Conservation (phyloP, 495 filamentous ascomycete species). For the Penicillium dipodomyicola region DNA sequence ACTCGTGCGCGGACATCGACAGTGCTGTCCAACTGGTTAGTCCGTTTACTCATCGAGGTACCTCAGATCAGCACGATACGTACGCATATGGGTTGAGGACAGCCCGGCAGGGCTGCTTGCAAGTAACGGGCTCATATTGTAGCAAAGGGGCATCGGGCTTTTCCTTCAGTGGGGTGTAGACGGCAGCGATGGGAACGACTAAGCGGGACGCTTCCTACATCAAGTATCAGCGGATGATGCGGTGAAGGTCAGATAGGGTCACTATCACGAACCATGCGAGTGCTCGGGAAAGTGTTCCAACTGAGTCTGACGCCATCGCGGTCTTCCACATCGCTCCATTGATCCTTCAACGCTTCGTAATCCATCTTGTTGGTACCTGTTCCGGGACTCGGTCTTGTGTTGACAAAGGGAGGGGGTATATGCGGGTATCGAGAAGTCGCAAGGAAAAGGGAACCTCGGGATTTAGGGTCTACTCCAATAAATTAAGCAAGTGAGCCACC, state of each 20-base stretch:
- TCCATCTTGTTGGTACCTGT: conserved; percentile 56
- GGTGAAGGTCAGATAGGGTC: conserved; percentile 4
- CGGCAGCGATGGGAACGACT: conserved; percentile 93
- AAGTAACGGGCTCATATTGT: conserved; percentile 96
- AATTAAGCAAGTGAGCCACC: conserved; percentile 22
- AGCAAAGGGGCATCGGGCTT: conserved; percentile 85
- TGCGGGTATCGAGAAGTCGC: conserved; percentile 19
- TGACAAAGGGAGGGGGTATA: conserved; percentile 29
- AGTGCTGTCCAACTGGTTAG: conserved; percentile 58
- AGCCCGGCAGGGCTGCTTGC: conserved; percentile 93
- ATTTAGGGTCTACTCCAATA: conserved; percentile 22
- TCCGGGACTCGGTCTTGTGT: conserved; percentile 30
- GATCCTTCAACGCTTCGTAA: conserved; percentile 84
- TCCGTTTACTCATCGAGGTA: conserved; percentile 5
- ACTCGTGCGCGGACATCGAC: conserved; percentile 92
- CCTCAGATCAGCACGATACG: conserved; percentile 21
- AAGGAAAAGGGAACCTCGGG: conserved; percentile 15
- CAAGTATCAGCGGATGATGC: conserved; percentile 27
- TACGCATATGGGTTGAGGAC: conserved; percentile 98
- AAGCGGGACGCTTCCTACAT: conserved; percentile 89
- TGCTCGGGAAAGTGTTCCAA: conserved; percentile 99
- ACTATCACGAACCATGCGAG: conserved; percentile 74
- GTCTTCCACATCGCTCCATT: conserved; percentile 97
- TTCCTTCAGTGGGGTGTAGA: conserved; percentile 96
- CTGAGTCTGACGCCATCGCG: conserved; percentile 94